A percentile compares a stretch with the other conserved stretches of the same genome.
Evolutionary conservation across 441 rosid species (phyloP).

Genomic region (Pelargonium citronellum): DNA sequence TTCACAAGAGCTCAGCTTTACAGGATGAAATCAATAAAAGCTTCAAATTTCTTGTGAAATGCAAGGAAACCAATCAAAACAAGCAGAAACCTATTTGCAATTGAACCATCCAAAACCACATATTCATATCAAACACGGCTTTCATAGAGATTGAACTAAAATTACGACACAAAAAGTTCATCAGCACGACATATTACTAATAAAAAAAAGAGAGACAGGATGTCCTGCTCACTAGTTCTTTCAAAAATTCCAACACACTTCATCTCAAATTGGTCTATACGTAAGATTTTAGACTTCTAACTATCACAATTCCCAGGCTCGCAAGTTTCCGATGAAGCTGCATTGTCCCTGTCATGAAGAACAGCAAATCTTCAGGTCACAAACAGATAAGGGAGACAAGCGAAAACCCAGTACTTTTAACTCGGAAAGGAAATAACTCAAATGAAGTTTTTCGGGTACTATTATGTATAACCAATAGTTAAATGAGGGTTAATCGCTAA

Average conservation of each 20-base stretch:
- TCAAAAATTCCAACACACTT: neutral
- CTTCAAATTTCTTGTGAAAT: too few relatives aligned
- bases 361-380: neutral
- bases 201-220: neutral
- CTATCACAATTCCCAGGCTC: neutral
- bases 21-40: too few relatives aligned
- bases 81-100: too few relatives aligned
- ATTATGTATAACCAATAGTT: neutral
- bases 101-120: too few relatives aligned
- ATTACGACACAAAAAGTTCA: neutral
- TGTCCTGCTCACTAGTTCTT: neutral
- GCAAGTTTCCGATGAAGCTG: neutral
- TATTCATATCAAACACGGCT: neutral
- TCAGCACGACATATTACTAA: neutral
- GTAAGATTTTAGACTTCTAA: neutral
- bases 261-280: neutral
- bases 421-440: too few relatives aligned
- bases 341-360: neutral
- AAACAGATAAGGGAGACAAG: neutral
- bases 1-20: neutral
- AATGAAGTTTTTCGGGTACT: too few relatives aligned
- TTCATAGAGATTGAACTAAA: neutral
- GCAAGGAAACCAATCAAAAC: too few relatives aligned
- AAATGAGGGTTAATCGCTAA: neutral
- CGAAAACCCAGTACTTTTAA: too few relatives aligned